Evolutionary conservation across 2,329 filamentous ascomycete species (phyloP), one percentile per base, ranked within the genome.

Genomic region (Claviceps capensis): DNA sequence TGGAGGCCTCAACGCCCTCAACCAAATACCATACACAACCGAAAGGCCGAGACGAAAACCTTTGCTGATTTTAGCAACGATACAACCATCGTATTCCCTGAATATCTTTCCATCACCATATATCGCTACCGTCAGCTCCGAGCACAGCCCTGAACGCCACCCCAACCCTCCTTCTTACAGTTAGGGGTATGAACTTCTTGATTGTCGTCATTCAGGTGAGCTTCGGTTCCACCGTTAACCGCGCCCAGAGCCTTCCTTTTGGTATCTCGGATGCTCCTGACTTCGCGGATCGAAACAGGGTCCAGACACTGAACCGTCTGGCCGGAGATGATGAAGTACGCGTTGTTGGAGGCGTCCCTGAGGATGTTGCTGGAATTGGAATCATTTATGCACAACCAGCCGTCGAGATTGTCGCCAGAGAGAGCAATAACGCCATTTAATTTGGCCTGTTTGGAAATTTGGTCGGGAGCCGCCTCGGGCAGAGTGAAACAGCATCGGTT

Each of bases 401-500:
- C 64, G 0, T 58, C 50, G 1, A 59, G 53, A 5, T 59, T 53
- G 45, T 47, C 55, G 2, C 57, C 58, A 16, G 59, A 56, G 26
- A 67, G 53, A 47, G 62, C 61, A 22, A 66, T 51, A 43, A 57
- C 56, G 45, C 64, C 64, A 19, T 52, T 56, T n/a, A 41, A 9
- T 7, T 52, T 50, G 43, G 61, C 56, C 54, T 68, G 60, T 53
- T 62, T 60, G 26, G 65, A 55, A 22, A 57, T 53, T 14, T 57
- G 55, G 19, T 59, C 56, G 23, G 54, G 57, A 42, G 57, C 50
- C 16, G 56, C 52, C 14, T 66, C 62, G 30, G 58, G 58, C 19
- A 67, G 56, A 9, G 59, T 58, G 55, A 67, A 67, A 56, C 65
- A 67, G 54, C 65, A 67, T 34, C 57, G 49, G 23, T 57, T 55